A percentile compares a stretch with the other conserved stretches of the same genome.
Evolutionary conservation across 2,329 filamentous ascomycete genomes (phyloP).

Genomic region (Phialocephala sp.): DNA sequence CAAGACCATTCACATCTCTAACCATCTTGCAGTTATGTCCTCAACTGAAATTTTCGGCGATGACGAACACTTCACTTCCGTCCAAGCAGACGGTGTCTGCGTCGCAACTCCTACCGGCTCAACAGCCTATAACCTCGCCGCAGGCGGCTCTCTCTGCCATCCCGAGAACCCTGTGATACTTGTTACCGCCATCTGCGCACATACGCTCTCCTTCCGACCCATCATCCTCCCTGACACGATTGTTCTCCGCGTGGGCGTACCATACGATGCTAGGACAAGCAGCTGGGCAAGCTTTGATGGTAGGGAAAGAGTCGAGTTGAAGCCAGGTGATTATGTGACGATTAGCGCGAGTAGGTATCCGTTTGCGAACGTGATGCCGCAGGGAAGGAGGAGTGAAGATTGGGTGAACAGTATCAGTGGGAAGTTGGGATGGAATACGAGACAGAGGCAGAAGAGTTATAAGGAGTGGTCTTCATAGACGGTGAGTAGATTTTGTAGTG

Average conservation of each 20-base stretch:
- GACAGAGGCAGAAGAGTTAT: conserved; percentile 75
- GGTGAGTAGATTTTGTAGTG: neutral
- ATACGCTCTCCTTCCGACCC: conserved; percentile 94
- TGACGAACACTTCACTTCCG: conserved; percentile 88
- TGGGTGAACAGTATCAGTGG: conserved; percentile 83
- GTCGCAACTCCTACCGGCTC: conserved; percentile 94
- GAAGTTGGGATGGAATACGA: conserved; percentile 81
- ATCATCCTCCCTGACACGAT: conserved; percentile 97
- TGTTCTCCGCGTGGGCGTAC: conserved; percentile 90
- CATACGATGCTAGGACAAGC: conserved; percentile 85
- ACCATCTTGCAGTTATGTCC: conserved; percentile 72
- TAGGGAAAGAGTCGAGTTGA: conserved; percentile 80
- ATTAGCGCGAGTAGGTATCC: conserved; percentile 82
- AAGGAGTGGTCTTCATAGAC: conserved; percentile 43
- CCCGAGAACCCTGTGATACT: conserved; percentile 97
- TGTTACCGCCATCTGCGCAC: conserved; percentile 91
- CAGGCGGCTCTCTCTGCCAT: conserved; percentile 93
- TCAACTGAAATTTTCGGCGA: conserved; percentile 92
- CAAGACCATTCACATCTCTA: conserved; percentile 11
- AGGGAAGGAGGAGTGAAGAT: conserved; percentile 73
- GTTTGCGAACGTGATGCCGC: conserved; percentile 76
- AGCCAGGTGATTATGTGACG: conserved; percentile 82
- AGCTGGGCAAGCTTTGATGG: conserved; percentile 99
- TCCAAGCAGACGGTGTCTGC: conserved; percentile 91
- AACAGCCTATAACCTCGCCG: conserved; percentile 94